Evolutionary conservation across 2,329 filamentous ascomycete species (phyloP).

Genomic region (Phialophora expanda): DNA sequence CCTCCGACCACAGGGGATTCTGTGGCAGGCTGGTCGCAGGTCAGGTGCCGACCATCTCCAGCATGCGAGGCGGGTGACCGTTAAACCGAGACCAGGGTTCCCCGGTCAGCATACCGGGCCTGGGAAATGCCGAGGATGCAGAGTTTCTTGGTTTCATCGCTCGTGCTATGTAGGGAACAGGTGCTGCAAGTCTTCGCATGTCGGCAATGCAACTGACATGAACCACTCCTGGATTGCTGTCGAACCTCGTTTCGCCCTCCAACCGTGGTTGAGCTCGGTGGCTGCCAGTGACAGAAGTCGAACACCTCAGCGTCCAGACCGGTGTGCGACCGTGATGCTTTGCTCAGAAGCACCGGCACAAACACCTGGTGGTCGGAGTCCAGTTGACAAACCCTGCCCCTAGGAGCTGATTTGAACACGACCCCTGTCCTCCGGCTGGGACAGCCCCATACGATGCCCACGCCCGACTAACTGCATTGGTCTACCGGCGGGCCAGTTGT

Average conservation of each 20-base stretch:
- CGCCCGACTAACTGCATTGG: neutral
- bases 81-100: constrained; percentile 17
- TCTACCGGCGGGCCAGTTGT: neutral
- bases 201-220: constrained; percentile 20
- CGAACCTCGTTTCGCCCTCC: constrained; percentile 3
- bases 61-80: constrained; percentile 21
- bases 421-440: neutral
- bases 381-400: neutral
- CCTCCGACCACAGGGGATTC: neutral
- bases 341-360: neutral
- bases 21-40: constrained; percentile 3
- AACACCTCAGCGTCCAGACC: neutral
- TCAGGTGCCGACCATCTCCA: constrained; percentile 22
- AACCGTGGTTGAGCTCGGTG: neutral
- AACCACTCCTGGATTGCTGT: constrained; percentile 2
- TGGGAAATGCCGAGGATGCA: constrained; percentile 14
- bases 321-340: neutral
- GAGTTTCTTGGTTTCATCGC: constrained; percentile 20
- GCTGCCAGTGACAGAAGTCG: neutral
- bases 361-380: neutral
- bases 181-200: constrained; percentile 19
- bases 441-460: neutral
- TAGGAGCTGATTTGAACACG: neutral
- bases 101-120: constrained; percentile 10
- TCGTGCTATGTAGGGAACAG: constrained; percentile 10